Percentiles rank a stretch among this genome's conserved stretches.
phyloP scores from a whole-genome alignment of 2,329 filamentous ascomycete genomes.

The Cercospora citrullina region DNA sequence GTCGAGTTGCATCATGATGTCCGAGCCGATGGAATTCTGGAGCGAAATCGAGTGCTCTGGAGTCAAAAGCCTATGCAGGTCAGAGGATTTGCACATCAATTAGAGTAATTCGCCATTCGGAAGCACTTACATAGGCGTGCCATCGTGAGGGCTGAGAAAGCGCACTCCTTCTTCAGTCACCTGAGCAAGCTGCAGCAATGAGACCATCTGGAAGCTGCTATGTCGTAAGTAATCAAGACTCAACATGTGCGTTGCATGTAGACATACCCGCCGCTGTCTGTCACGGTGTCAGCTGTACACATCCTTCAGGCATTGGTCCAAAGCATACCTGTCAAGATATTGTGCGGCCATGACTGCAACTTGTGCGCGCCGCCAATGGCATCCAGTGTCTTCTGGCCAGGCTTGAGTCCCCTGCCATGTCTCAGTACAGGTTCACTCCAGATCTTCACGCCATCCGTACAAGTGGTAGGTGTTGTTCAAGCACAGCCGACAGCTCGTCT shows the following conservation, averaged over 20 bases:
- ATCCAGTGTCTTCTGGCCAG: slow-evolving; percentile 85
- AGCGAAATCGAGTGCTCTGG: slow-evolving; percentile 95
- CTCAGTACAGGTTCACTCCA: slow-evolving; percentile 10
- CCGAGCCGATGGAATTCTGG: slow-evolving; percentile 95
- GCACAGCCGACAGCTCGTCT: slow-evolving; percentile 84
- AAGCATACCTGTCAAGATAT: slow-evolving; percentile 72
- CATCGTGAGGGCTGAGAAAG: slow-evolving; percentile 95
- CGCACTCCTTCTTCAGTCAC: slow-evolving; percentile 94
- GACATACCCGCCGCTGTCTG: slow-evolving; percentile 20
- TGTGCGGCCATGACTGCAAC: slow-evolving; percentile 91
- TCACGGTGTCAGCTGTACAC: slow-evolving; percentile 33
- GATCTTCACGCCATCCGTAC: slow-evolving; percentile 26
- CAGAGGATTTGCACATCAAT: neutral
- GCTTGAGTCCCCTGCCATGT: slow-evolving; percentile 69
- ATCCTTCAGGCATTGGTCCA: slow-evolving; percentile 43
- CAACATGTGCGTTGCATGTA: neutral
- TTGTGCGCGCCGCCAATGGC: slow-evolving; percentile 89
- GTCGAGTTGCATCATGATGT: slow-evolving; percentile 99
- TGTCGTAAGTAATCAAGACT: slow-evolving; percentile 5
- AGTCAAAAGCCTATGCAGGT: slow-evolving; percentile 66
- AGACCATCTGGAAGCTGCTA: slow-evolving; percentile 97
- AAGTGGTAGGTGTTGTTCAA: slow-evolving; percentile 98
- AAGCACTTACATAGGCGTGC: slow-evolving; percentile 71
- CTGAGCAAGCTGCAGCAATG: slow-evolving; percentile 84
- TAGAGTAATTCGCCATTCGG: neutral